Conservation (phyloP, 2,329 filamentous ascomycete species). For the Pseudocercospora musae region DNA sequence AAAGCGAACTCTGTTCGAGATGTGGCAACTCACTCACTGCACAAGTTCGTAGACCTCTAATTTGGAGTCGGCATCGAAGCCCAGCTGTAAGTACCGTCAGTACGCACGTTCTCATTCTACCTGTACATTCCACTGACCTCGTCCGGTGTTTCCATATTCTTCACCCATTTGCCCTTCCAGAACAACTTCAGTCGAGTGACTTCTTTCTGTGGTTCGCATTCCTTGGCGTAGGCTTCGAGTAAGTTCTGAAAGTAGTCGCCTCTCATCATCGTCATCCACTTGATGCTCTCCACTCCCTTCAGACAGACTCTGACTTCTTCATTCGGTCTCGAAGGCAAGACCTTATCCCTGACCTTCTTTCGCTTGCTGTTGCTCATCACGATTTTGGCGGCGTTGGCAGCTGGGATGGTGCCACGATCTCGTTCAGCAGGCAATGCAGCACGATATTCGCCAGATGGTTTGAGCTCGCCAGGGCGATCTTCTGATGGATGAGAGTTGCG, state of each 20-base stretch:
- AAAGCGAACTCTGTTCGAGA: neutral
- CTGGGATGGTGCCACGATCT: neutral
- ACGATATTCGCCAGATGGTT: neutral
- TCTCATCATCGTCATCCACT: constrained; percentile 10
- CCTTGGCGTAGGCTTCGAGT: constrained; percentile 11
- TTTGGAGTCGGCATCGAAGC: constrained; percentile 13
- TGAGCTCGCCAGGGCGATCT: neutral
- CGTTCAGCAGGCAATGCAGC: neutral
- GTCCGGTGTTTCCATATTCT: constrained; percentile 12
- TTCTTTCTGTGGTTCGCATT: constrained; percentile 9
- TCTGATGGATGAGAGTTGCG: neutral
- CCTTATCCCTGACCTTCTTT: neutral
- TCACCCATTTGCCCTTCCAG: constrained; percentile 13
- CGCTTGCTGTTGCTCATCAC: neutral
- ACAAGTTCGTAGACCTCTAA: constrained; percentile 16
- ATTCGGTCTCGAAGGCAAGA: constrained; percentile 9
- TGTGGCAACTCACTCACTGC: constrained; percentile 4
- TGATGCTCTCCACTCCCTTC: constrained; percentile 12
- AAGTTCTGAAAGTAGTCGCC: constrained; percentile 13
- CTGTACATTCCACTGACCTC: constrained; percentile 5
- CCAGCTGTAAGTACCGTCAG: constrained; percentile 12
- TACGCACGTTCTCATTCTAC: neutral
- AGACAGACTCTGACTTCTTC: constrained; percentile 15
- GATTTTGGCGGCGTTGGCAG: neutral
- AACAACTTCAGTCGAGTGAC: constrained; percentile 10